These are phyloP conservation scores for Pythium dissimile DNA, from an alignment of 352 stramenopile genomes.

Conservation along the genomic window DNA sequence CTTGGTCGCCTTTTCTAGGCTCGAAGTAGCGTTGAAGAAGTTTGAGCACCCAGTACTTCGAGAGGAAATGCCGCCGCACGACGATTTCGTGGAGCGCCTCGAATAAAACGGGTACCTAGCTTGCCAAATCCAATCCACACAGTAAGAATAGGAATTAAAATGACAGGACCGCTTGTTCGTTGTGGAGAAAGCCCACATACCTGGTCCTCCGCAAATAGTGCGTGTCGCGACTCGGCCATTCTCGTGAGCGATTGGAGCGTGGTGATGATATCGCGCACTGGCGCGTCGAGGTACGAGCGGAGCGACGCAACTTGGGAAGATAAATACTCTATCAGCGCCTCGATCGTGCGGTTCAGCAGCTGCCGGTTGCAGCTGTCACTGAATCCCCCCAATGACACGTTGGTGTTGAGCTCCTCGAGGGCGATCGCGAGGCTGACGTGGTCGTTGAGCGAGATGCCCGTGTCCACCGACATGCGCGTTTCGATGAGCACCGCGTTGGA, in stretches of 20 bases:
- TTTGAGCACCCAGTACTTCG: constrained; percentile 64
- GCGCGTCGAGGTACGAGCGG: neutral
- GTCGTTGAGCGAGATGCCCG: constrained; percentile 20
- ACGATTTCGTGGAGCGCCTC: constrained; percentile 58
- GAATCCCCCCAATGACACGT: constrained; percentile 17
- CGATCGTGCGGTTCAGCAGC: constrained; percentile 17
- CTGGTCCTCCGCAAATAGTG: constrained; percentile 10
- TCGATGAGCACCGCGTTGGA: constrained; percentile 22
- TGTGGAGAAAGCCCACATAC: too few relatives aligned
- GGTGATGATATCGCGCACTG: constrained; percentile 7
- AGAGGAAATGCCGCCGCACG: constrained; percentile 52
- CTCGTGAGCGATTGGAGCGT: constrained; percentile 17
- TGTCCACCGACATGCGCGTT: constrained; percentile 41
- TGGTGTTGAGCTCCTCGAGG: constrained; percentile 25
- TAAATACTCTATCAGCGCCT: constrained; percentile 14
- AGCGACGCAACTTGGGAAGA: constrained; percentile 8
- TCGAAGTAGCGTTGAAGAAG: constrained; percentile 67
- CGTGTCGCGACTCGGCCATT: constrained; percentile 15
- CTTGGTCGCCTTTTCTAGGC: constrained; percentile 19
- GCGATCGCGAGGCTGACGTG: constrained; percentile 10
- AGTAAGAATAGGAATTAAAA: neutral
- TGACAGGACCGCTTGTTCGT: too few relatives aligned
- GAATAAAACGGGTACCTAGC: constrained; percentile 28
- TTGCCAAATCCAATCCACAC: neutral
- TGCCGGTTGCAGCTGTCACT: constrained; percentile 10